Evolutionary conservation across 2,329 filamentous ascomycete genomes (phyloP).

Genomic region (Diaporthe eres): DNA sequence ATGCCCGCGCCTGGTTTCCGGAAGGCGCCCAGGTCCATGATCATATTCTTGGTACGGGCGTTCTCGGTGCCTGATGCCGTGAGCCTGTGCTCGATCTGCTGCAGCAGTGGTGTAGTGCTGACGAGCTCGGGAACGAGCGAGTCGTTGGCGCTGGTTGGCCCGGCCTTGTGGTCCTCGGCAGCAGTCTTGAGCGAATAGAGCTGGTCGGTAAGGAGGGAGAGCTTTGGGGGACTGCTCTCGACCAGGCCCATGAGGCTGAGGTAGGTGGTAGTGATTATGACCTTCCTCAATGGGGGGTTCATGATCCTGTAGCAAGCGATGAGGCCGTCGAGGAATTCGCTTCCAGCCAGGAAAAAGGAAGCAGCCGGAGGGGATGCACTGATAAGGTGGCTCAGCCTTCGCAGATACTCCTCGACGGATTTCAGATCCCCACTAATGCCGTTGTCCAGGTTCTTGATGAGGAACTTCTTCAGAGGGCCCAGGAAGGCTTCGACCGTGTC

Average conservation of each 20-base stretch:
- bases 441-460: constrained; percentile 75
- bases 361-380: constrained; percentile 71
- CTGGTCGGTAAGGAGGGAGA: constrained; percentile 84
- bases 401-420: constrained; percentile 67
- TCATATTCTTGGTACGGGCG: constrained; percentile 70
- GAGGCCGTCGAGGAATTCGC: constrained; percentile 88
- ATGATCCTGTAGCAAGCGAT: constrained; percentile 75
- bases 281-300: constrained; percentile 74
- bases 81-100: constrained; percentile 70
- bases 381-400: constrained; percentile 74
- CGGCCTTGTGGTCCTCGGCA: constrained; percentile 74
- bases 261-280: constrained; percentile 81
- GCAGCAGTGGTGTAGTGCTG: constrained; percentile 82
- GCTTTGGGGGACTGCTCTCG: constrained; percentile 75
- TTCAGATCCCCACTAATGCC: constrained; percentile 69
- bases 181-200: constrained; percentile 84
- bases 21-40: constrained; percentile 72
- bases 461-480: constrained; percentile 70
- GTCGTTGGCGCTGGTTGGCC: constrained; percentile 70
- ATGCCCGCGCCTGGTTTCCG: constrained; percentile 66
- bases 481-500: constrained; percentile 67
- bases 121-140: constrained; percentile 87
- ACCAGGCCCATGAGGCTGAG: constrained; percentile 81
- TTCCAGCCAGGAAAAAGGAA: constrained; percentile 82
- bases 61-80: constrained; percentile 64